Evolutionary conservation across 805 yeast genomes (phyloP).

Genomic region (Sugiyamaella mastotermitis): DNA sequence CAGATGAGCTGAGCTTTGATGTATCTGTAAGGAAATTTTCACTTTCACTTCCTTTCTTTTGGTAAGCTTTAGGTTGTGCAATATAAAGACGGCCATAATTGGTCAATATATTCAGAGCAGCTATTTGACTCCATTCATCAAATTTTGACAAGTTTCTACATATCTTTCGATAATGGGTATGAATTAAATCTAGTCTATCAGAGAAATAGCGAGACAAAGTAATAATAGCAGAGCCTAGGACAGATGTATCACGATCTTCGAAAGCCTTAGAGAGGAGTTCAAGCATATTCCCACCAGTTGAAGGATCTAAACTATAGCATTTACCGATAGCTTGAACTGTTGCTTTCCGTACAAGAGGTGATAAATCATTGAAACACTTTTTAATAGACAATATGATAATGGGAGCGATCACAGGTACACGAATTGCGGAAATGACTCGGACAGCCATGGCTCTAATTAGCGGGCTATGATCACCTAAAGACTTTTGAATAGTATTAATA

Average conservation of each 20-base stretch:
- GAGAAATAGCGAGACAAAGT: constrained; percentile 50
- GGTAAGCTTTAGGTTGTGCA: constrained; percentile 44
- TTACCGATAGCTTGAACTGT: constrained; percentile 72
- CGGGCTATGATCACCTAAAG: constrained; percentile 64
- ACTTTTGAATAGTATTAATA: constrained; percentile 86
- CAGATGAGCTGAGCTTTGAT: neutral
- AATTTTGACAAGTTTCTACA: constrained; percentile 43
- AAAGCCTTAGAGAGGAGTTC: constrained; percentile 48
- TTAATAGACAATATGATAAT: constrained; percentile 69
- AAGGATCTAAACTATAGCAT: constrained; percentile 38
- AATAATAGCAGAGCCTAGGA: constrained; percentile 62
- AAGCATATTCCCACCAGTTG: constrained; percentile 44
- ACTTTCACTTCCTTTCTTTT: constrained; percentile 26
- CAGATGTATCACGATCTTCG: constrained; percentile 59
- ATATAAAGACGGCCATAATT: constrained; percentile 61
- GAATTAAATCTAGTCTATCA: constrained; percentile 58
- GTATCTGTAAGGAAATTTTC: no score
- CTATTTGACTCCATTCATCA: constrained; percentile 68
- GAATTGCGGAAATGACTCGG: constrained; percentile 75
- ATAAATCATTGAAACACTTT: constrained; percentile 60
- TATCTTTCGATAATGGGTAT: constrained; percentile 58
- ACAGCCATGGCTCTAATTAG: constrained; percentile 66
- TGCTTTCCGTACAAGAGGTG: constrained; percentile 73
- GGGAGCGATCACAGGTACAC: constrained; percentile 74
- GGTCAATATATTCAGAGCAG: constrained; percentile 54